Percentiles rank a stretch among this genome's conserved stretches.
Evolutionary conservation across 139 green algal genomes (phyloP).

Genomic region (Chlamydomonas sp.): DNA sequence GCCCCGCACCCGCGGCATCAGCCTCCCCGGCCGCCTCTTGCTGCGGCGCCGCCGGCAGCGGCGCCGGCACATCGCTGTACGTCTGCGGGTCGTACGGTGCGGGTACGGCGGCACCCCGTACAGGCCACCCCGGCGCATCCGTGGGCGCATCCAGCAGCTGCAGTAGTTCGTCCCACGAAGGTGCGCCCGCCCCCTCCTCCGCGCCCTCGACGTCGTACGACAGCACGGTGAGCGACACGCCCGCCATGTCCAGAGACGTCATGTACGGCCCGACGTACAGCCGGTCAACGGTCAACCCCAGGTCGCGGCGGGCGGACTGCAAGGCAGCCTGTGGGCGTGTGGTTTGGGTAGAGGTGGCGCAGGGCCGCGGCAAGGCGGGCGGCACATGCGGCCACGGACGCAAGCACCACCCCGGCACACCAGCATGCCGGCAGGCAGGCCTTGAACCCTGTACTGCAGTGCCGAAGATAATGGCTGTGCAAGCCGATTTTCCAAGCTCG

Average conservation of each 20-base stretch:
- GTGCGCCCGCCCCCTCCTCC: not conserved
- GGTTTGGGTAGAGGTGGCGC: too few relatives aligned
- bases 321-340: too few relatives aligned
- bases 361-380: too few relatives aligned
- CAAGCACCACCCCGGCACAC: too few relatives aligned
- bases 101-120: not conserved
- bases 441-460: too few relatives aligned
- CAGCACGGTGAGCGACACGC: constrained; percentile 60
- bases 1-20: not conserved
- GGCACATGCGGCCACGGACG: too few relatives aligned
- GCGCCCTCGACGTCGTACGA: constrained; percentile 17
- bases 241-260: constrained; percentile 86
- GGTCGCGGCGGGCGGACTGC: not conserved
- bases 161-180: constrained; percentile 46
- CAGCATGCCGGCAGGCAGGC: too few relatives aligned
- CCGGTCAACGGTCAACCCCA: constrained; percentile 53
- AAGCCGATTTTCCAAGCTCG: too few relatives aligned
- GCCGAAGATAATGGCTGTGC: too few relatives aligned
- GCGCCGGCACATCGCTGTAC: not conserved
- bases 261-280: constrained; percentile 78
- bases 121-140: constrained; percentile 41
- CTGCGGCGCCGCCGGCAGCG: not conserved
- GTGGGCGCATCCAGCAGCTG: constrained; percentile 68
- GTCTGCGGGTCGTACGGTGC: constrained; percentile 8
- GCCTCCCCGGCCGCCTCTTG: not conserved